phyloP scores from a whole-genome alignment of 31 red algal species.

The Asparagopsis taxiformis region DNA sequence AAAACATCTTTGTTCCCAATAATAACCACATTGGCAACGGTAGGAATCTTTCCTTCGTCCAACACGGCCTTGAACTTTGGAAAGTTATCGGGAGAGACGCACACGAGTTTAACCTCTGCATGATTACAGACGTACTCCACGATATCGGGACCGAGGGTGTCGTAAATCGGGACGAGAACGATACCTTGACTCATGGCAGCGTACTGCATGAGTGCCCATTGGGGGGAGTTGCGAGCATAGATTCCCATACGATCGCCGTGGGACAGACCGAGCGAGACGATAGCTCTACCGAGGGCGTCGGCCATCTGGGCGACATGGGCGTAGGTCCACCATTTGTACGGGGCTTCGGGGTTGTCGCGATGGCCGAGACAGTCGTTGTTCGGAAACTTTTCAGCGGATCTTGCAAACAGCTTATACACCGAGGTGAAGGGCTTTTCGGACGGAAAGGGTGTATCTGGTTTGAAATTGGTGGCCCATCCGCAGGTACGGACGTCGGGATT shows the following conservation, averaged over 20 bases:
- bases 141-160: slow-evolving; percentile 88
- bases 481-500: slow-evolving; percentile 27
- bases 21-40: slow-evolving; percentile 52
- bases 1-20: slow-evolving; percentile 42
- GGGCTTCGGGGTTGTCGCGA: slow-evolving; percentile 11
- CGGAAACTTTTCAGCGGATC: slow-evolving; percentile 19
- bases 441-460: not conserved
- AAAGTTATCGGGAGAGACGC: slow-evolving; percentile 44
- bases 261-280: slow-evolving; percentile 50
- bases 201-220: slow-evolving; percentile 80
- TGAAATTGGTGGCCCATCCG: slow-evolving; percentile 20
- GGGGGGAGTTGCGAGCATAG: slow-evolving; percentile 82
- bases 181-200: slow-evolving; percentile 71
- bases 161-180: slow-evolving; percentile 91
- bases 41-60: slow-evolving; percentile 32
- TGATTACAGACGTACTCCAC: slow-evolving; percentile 91
- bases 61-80: slow-evolving; percentile 31
- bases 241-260: slow-evolving; percentile 88
- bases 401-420: slow-evolving; percentile 4
- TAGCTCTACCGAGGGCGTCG: slow-evolving; percentile 9
- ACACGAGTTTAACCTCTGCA: slow-evolving; percentile 71
- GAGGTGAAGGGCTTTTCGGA: slow-evolving; percentile 3
- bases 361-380: slow-evolving; percentile 51
- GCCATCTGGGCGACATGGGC: slow-evolving; percentile 19
- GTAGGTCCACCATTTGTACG: slow-evolving; percentile 70